Evolutionary conservation across 495 filamentous ascomycete species (phyloP), one percentile per base, ranked within the genome.

Genomic region (Penicillium bovifimosum): DNA sequence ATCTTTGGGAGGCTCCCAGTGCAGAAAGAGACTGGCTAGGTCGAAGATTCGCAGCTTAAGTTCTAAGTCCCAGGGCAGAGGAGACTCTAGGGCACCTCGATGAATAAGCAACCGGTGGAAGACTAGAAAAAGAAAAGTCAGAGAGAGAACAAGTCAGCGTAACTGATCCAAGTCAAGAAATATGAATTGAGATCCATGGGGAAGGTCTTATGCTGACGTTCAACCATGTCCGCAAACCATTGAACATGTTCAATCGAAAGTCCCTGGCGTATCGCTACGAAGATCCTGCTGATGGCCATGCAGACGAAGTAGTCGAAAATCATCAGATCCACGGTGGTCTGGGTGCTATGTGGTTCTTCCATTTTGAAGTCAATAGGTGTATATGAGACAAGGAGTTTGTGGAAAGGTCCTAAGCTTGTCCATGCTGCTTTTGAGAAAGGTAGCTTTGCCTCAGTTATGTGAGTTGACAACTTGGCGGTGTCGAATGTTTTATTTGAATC

Each of bases 221-320:
- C 29, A 20, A 66, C 35, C 0, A 61, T 50, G 2, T 60, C 32
- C 9, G 63, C 52, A 9, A 52, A 35, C 67, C 67, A 69, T 16
- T 56, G 33, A 31, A 61, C 39, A 31, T 61, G 54, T 24, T 63
- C 51, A 5, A 31, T 27, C 14, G 34, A 20, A 27, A 16, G 28
- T 32, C 28, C 33, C 13, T 26, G 24, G 32, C 9, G 14, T 2
- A 52, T 45, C 3, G 47, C 41, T 31, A 20, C 43, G 8, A 78
- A 41, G 9, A 69, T 51, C n/a, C 50, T 55, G 14, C 70, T 54
- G 16, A 71, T 70, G 10, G 76, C 62, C 16, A 68, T 62, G 59
- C 73, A 76, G n/a, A 74, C 47, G 9, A 81, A 53, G 53, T 82
- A 82, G 53, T 83, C 80, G 20, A 80, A 63, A n/a, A 80, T 78